Evolutionary conservation across 2,329 filamentous ascomycete genomes (phyloP).

Genomic region (Fusarium anguioides): DNA sequence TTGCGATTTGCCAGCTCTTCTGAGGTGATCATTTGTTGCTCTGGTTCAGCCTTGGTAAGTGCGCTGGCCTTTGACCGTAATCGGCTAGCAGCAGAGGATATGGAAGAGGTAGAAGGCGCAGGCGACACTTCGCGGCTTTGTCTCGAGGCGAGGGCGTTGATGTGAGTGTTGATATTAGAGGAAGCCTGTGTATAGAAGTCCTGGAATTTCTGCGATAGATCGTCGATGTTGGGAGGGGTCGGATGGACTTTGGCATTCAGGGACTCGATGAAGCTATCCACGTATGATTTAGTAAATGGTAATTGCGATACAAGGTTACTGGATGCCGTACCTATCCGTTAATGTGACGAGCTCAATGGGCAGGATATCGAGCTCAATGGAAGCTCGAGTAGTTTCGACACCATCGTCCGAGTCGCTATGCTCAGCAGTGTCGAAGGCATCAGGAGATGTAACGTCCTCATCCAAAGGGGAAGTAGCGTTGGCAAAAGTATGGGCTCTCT

Average conservation of each 20-base stretch:
- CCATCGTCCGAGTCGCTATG: constrained; percentile 58
- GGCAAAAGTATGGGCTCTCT: constrained; percentile 61
- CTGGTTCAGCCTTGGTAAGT: constrained; percentile 60
- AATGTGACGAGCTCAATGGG: constrained; percentile 93
- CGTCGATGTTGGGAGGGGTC: constrained; percentile 84
- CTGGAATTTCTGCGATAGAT: constrained; percentile 87
- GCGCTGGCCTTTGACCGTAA: constrained; percentile 67
- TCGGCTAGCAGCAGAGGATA: constrained; percentile 66
- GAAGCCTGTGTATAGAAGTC: constrained; percentile 90
- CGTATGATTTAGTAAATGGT: constrained; percentile 25
- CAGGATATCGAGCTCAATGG: constrained; percentile 85
- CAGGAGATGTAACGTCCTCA: constrained; percentile 49
- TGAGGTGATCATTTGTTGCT: constrained; percentile 90
- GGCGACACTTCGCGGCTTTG: constrained; percentile 76
- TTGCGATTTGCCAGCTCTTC: constrained; percentile 85
- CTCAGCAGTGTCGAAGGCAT: constrained; percentile 62
- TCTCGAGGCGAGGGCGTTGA: constrained; percentile 79
- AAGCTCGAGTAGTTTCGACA: constrained; percentile 61
- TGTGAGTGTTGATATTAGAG: constrained; percentile 86
- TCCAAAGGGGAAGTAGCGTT: constrained; percentile 50
- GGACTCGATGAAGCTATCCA: constrained; percentile 84
- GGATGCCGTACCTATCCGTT: constrained; percentile 77
- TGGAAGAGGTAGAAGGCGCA: constrained; percentile 64
- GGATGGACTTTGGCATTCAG: constrained; percentile 88
- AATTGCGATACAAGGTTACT: not conserved